Evolutionary conservation across 495 filamentous ascomycete genomes (phyloP), one percentile per base, ranked within the genome.

Genomic region (Penicillium arizonense): DNA sequence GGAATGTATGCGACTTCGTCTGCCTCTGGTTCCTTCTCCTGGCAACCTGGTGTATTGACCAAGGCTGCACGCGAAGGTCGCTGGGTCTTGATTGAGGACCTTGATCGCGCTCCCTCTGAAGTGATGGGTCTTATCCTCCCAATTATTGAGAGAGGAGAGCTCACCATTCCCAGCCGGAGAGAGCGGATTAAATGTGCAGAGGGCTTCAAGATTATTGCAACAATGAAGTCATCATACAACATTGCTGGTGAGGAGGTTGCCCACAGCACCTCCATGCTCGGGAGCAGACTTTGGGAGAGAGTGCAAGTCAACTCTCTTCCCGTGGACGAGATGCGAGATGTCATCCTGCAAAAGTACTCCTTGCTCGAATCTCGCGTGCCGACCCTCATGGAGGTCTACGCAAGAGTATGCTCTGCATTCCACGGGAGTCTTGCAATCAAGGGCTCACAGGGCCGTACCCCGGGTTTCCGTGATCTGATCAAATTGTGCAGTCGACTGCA

Each of bases 71-170:
- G 78, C 63, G 93, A 97, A 72, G 95, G 95, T 38, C 82, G 91
- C 62, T 97, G 94, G 95, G 85, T 99, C 5, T 74, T 97, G 49
- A 92, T 99, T 48, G 95, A 99, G 73, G 95, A 99, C 66, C 78
- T 99, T 24, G 89, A 99, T 65, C 87, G 93, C 45, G 95, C 94
- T 14, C 92, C 95, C n/a, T 91, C 87, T 50, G 94, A 97, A 65
- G 87, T 97, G 42, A 87, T 97, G 65, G 91, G 91, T 63, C 88
- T 89, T 3, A 80, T 99, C 34, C 75, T 97, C 26, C 93, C 95
- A 2, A 79, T 99, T 3, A 89, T 97, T 54, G 93, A 97, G 63
- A 80, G 87, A 38, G 81, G 90, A 2, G 90, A 96, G 67, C 79
- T 99, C 13, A 77, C 91, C 4, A 88, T 97, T 35, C 88, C 92